Percentiles rank a stretch among this genome's conserved stretches.
These are phyloP conservation scores for Mycena rebaudengoi DNA, from an alignment of 768 basidiomycete genomes.

Conservation along the genomic window DNA sequence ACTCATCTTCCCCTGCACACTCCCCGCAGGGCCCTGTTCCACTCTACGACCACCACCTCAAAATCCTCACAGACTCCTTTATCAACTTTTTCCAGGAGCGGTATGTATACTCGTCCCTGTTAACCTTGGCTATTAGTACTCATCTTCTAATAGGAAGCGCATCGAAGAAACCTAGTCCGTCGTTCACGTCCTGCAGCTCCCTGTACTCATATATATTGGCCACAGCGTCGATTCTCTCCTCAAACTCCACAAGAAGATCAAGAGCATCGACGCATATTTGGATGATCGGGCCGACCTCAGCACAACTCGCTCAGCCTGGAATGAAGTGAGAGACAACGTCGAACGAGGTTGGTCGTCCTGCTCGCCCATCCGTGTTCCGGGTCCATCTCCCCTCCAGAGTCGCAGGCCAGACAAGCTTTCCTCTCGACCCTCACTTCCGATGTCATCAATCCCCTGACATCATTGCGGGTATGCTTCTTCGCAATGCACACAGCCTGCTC, in stretches of 20 bases:
- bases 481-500: background rate
- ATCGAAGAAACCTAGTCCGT: constrained; percentile 89
- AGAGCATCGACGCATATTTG: constrained; percentile 71
- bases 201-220: constrained; percentile 4
- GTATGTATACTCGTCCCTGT: constrained; percentile 48
- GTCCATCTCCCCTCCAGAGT: constrained; percentile 58
- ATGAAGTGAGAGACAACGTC: constrained; percentile 84
- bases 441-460: constrained; percentile 73
- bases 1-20: constrained; percentile 41
- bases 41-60: constrained; percentile 78
- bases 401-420: constrained; percentile 84
- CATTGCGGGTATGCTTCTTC: constrained; percentile 64
- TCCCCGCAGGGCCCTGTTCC: constrained; percentile 66
- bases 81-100: constrained; percentile 88
- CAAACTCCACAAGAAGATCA: constrained; percentile 76
- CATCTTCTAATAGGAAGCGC: constrained; percentile 61
- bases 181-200: background rate
- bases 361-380: background rate
- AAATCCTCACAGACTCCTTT: constrained; percentile 76
- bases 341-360: constrained; percentile 68
- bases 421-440: constrained; percentile 73
- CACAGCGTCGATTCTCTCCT: constrained; percentile 77
- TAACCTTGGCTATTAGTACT: constrained; percentile 28
- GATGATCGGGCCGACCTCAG: constrained; percentile 76
- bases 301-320: constrained; percentile 79